A percentile compares a stretch with the other conserved stretches of the same genome.
Evolutionary conservation across 768 basidiomycete genomes (phyloP).

Genomic region (Hericium rajendrae): DNA sequence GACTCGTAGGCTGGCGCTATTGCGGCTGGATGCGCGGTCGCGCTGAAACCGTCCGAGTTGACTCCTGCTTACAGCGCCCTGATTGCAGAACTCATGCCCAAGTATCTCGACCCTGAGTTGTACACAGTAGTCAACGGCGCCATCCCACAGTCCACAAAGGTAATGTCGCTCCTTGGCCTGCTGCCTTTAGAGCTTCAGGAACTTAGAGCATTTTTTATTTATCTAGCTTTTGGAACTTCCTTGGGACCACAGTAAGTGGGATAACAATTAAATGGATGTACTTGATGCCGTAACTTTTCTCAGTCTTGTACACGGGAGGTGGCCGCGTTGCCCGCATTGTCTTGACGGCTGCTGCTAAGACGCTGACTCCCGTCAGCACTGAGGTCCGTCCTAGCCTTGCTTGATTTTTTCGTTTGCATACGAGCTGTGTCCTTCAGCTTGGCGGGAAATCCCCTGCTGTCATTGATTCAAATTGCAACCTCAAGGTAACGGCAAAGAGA

Average conservation of each 20-base stretch:
- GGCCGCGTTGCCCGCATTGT: slow-evolving; percentile 59
- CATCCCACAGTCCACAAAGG: slow-evolving; percentile 22
- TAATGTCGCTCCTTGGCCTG: slow-evolving; percentile 1
- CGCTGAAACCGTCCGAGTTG: slow-evolving; percentile 29
- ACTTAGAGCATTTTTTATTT: not conserved
- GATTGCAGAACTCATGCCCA: slow-evolving; percentile 15
- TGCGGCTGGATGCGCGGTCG: slow-evolving; percentile 26
- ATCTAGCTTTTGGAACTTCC: slow-evolving; percentile 57
- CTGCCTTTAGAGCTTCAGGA: not conserved
- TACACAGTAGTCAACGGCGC: slow-evolving; percentile 26
- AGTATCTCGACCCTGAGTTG: slow-evolving; percentile 27
- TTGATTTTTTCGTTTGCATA: not conserved
- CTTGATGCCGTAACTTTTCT: slow-evolving; percentile 7
- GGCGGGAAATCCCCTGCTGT: slow-evolving; percentile 72
- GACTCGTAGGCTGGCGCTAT: slow-evolving; percentile 24
- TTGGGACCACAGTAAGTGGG: slow-evolving; percentile 51
- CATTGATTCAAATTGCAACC: slow-evolving; percentile 59
- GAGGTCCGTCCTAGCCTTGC: slow-evolving; percentile 28
- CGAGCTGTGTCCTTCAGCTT: slow-evolving; percentile 27
- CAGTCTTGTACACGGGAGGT: slow-evolving; percentile 54
- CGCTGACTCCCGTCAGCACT: slow-evolving; percentile 56
- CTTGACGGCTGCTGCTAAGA: slow-evolving; percentile 65
- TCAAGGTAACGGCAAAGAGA: slow-evolving; percentile 56
- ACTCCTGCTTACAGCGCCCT: slow-evolving; percentile 20
- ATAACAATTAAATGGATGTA: not conserved